Percentiles rank a stretch among this genome's conserved stretches.
Conservation (phyloP, 495 filamentous ascomycete species). For the Wilcoxina mikolae region DNA sequence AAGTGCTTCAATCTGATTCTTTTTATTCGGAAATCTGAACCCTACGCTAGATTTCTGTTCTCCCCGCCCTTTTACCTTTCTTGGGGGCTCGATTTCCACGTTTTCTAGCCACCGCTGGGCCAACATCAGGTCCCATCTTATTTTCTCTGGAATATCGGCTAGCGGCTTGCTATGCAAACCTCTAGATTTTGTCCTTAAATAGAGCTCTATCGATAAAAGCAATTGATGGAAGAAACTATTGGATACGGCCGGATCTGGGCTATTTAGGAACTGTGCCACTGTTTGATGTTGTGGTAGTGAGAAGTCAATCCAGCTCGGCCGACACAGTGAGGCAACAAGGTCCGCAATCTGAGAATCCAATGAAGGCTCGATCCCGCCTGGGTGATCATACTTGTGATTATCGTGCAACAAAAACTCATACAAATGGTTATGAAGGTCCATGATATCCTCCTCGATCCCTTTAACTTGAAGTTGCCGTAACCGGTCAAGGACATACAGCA, state of each 20-base stretch:
- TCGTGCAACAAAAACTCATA: conserved; percentile 35
- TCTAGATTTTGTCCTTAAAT: conserved; percentile 35
- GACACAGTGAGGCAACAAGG: conserved; percentile 47
- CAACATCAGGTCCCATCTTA: conserved; percentile 54
- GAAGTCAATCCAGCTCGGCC: conserved; percentile 53
- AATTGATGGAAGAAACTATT: conserved; percentile 57
- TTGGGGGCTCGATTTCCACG: conserved; percentile 41
- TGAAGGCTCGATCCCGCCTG: conserved; percentile 34
- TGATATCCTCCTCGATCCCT: conserved; percentile 24
- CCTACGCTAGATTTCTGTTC: conserved; percentile 30
- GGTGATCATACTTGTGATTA: conserved; percentile 30
- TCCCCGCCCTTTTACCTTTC: conserved; percentile 29
- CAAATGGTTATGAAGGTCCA: conserved; percentile 25
- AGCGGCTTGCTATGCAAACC: conserved; percentile 29
- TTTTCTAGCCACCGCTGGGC: conserved; percentile 55
- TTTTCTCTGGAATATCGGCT: conserved; percentile 46
- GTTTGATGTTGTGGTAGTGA: conserved; percentile 48
- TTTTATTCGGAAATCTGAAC: conserved; percentile 44
- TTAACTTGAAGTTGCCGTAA: conserved; percentile 22
- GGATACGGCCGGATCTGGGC: conserved; percentile 32
- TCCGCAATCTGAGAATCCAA: conserved; percentile 54
- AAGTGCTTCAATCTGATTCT: conserved; percentile 48
- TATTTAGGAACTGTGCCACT: conserved; percentile 47
- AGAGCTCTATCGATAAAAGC: conserved; percentile 51
- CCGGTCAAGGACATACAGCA: conserved; percentile 28